Conservation (phyloP, 2,329 filamentous ascomycete species). For the Epichloe aotearoae region DNA sequence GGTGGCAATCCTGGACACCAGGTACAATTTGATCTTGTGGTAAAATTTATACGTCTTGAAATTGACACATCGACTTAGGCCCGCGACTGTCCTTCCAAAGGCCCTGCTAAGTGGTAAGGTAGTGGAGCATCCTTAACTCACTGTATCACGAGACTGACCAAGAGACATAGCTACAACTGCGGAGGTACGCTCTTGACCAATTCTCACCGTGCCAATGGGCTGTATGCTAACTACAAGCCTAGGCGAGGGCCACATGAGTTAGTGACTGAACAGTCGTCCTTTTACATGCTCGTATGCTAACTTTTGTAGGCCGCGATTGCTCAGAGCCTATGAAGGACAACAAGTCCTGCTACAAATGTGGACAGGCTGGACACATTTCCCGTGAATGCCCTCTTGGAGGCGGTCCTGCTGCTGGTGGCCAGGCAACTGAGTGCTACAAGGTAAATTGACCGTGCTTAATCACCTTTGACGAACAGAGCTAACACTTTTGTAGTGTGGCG, state of each 20-base stretch:
- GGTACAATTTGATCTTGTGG: constrained; percentile 37
- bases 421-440: constrained; percentile 80
- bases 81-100: constrained; percentile 76
- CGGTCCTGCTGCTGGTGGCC: constrained; percentile 32
- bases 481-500: constrained; percentile 53
- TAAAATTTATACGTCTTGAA: constrained; percentile 3
- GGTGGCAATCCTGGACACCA: constrained; percentile 63
- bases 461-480: neutral
- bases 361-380: constrained; percentile 77
- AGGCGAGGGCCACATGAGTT: constrained; percentile 66
- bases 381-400: constrained; percentile 61
- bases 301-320: constrained; percentile 68
- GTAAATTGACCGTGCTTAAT: constrained; percentile 15
- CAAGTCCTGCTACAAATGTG: constrained; percentile 66
- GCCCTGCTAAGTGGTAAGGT: constrained; percentile 66
- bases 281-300: neutral
- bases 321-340: constrained; percentile 77
- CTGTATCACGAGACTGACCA: constrained; percentile 10
- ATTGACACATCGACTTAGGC: constrained; percentile 37
- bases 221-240: constrained; percentile 14
- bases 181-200: constrained; percentile 43
- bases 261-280: constrained; percentile 20
- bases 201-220: neutral
- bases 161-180: constrained; percentile 61
- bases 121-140: neutral